phyloP scores from a whole-genome alignment of 768 basidiomycete species.

The Psilocybe subaeruginosa region DNA sequence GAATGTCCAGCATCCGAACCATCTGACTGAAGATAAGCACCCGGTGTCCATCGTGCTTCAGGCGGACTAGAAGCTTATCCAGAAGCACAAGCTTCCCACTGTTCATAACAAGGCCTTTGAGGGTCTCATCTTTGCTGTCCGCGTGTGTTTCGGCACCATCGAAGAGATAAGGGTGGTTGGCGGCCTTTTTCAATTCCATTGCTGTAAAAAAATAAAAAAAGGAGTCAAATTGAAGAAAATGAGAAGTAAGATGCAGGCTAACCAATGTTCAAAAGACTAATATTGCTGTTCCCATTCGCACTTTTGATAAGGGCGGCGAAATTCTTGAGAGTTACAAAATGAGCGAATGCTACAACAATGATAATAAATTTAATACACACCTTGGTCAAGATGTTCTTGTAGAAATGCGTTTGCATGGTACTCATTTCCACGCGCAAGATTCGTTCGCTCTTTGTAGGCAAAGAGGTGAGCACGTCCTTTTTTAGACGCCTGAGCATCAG shows the following conservation, averaged over 20 bases:
- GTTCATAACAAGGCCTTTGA: slow-evolving; percentile 97
- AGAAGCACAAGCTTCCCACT: slow-evolving; percentile 98
- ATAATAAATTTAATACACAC: slow-evolving; percentile 35
- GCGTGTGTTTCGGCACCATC: slow-evolving; percentile 85
- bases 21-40: slow-evolving; percentile 99
- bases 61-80: slow-evolving; percentile 91
- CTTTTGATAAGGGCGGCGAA: slow-evolving; percentile 92
- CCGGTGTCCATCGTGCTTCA: slow-evolving; percentile 92
- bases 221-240: not conserved
- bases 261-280: slow-evolving; percentile 96
- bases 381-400: slow-evolving; percentile 97
- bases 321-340: slow-evolving; percentile 55
- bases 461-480: slow-evolving; percentile 91
- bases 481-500: slow-evolving; percentile 96
- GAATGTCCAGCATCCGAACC: slow-evolving; percentile 98
- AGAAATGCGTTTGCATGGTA: slow-evolving; percentile 94
- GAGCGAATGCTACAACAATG: not conserved
- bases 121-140: slow-evolving; percentile 73
- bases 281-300: slow-evolving; percentile 86
- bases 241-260: slow-evolving; percentile 22
- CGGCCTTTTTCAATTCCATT: slow-evolving; percentile 99
- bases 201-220: slow-evolving; percentile 45
- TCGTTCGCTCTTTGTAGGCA: slow-evolving; percentile 98
- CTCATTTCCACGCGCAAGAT: slow-evolving; percentile 98
- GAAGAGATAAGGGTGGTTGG: slow-evolving; percentile 97